Conservation (phyloP, 768 basidiomycete species). For the Termitomyces sp. region DNA sequence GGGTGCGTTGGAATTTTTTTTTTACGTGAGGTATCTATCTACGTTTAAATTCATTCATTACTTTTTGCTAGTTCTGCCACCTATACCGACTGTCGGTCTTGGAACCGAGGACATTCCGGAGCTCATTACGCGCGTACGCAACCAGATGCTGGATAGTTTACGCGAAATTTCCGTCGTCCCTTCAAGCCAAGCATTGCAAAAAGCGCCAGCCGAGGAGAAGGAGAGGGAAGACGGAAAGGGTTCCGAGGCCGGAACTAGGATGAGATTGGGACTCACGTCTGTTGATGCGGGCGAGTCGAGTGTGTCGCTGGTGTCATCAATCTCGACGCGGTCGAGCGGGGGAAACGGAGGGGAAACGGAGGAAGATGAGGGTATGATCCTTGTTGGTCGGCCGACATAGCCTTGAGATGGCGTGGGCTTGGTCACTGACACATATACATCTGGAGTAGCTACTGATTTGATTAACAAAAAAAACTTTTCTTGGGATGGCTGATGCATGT, state of each 20-base stretch:
- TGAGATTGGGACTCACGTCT: not conserved
- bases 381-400: conserved; percentile 58
- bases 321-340: conserved; percentile 44
- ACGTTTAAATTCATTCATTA: not conserved
- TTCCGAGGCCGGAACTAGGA: not conserved
- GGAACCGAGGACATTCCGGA: conserved; percentile 64
- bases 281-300: not conserved
- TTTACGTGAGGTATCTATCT: not conserved
- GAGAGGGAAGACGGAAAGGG: not conserved
- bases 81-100: conserved; percentile 71
- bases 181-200: conserved; percentile 12
- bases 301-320: conserved; percentile 5
- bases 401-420: not conserved
- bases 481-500: conserved; percentile 4
- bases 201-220: not conserved
- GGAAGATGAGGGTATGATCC: conserved; percentile 79
- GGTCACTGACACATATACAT: not conserved
- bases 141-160: conserved; percentile 75
- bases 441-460: not conserved
- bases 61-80: conserved; percentile 73
- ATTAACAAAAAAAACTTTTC: not conserved
- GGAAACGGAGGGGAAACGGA: conserved; percentile 73
- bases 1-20: conserved; percentile 44
- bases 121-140: conserved; percentile 63
- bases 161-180: conserved; percentile 66